Evolutionary conservation across 2,329 filamentous ascomycete genomes (phyloP), one percentile per base, ranked within the genome.

Genomic region (Talaromyces islandicus): DNA sequence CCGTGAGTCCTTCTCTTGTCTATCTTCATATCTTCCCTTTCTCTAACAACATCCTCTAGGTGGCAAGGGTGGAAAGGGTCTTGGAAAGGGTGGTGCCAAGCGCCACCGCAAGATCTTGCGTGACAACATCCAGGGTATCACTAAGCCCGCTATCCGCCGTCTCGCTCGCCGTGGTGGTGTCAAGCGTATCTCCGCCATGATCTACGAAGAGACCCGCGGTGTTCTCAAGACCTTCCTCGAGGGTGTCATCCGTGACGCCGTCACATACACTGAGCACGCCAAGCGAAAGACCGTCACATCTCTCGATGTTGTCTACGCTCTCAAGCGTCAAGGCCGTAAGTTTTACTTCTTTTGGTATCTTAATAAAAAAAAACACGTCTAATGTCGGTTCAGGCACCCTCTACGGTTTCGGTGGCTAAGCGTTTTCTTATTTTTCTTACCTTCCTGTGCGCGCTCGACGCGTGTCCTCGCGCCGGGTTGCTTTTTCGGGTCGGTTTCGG

Each of bases 81-180:
- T 97, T 81, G 92, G 92, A 80, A 96, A 96, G 87, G 92, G 92
- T 67, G 93, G 93, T 80, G 93, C 93, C 81, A 97, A 97, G 90
- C 93, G 93, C 81, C 93, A 97, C 83, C 89, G 93, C 75, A 97
- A 97, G 90, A 97, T 97, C 86, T 85, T 97, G 80, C 92, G 93
- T 81, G 93, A 97, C 89, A 97, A 97, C 90, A 97, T 97, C 77
- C 92, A 97, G 84, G 92, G 92, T 82, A 97, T 97, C 78, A 97
- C 92, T 77, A 97, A 97, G 89, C 93, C 92, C 71, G 92, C 92
- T 71, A 97, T 97, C 81, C 90, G 92, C 73, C 92, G 93, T 95
- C 92, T 97, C 77, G 92, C 92, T 66, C 92, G 92, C 83, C 92
- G 92, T 95, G 92, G 93, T 78, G 92, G 92, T 92, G 92, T 97